Base-by-base conservation (phyloP, 495 filamentous ascomycete genomes). In the Sphaerosporella brunnea region DNA sequence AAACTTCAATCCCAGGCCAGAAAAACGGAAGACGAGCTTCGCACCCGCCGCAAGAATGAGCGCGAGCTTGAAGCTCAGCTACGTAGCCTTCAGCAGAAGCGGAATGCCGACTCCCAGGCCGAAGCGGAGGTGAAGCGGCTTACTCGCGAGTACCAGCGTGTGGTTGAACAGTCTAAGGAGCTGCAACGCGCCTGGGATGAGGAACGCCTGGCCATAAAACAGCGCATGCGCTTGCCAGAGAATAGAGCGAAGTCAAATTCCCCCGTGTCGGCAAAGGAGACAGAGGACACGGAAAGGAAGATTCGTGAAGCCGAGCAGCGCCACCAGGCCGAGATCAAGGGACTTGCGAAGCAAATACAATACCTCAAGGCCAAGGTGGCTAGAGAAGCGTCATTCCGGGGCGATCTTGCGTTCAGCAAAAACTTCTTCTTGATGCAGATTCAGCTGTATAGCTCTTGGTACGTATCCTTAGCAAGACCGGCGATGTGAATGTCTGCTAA, bases 331-430 rank as follows among this genome's bases (percentile, higher is more conserved):
- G 92, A 96, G 65, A 70, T 94, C 24, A 72, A 75, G 39, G 86
- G 86, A 9, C 68, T 97, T 59, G 74, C 73, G 50, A 80, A 87
- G 64, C 85, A 94, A 62, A 88, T 95, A 54, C 70, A 85, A 52
- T 97, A 82, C 78, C 73, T 96, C 49, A 72, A 78, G 49, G 84
- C 82, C 3, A 73, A 77, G 42, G 77, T 79, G 61, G 69, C 73
- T 59, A 72, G 90, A 19, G 88, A 94, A 65, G 75, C 81, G 55
- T 75, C 72, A 45, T 78, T 96, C 65, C 70, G 90, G 38, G 69
- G 68, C 36, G 80, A 82, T 51, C 67, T 87, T 45, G 79, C 77
- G 20, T 93, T 71, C 68, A 81, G 80, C 63, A 82, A 97, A 74
- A 73, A 69, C 63, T 78, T 71, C 58, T 68, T 84, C 53, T 55